Evolutionary conservation across 2,329 filamentous ascomycete genomes (phyloP), one percentile per base, ranked within the genome.

Genomic region (Ophiostoma pallidulum): DNA sequence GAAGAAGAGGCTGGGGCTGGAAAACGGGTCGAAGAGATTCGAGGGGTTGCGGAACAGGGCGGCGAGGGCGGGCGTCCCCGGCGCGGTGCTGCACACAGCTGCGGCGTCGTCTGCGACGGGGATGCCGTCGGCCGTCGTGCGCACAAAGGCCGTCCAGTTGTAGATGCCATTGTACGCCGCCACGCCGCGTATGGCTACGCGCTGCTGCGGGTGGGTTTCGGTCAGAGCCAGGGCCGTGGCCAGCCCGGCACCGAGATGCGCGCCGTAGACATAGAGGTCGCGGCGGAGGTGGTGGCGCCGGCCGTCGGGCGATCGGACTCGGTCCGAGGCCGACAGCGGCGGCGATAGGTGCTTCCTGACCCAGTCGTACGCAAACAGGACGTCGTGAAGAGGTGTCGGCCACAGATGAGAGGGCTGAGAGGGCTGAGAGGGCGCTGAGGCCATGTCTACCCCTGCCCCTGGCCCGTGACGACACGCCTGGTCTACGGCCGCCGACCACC

Each of bases 121-220:
- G 1, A 49, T 24, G 4, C 40, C 37, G 18, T 43, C 43, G 4
- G 29, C 18, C 2, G 19, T 35, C 28, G 14, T 66, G 61, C 50
- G 55, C 4, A 60, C 53, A 50, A 80, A 76, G 59, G 68, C 74
- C 48, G 76, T 78, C 79, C 78, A 82, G 63, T 82, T 74, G 62
- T 78, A 82, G 49, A 82, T 69, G 36, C 77, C 78, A 53, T 82
- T 78, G 60, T 73, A 73, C 8, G 71, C 69, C 14, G 77, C 62
- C 28, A 80, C 60, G 8, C 77, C 77, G 9, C 73, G 68, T 37
- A 82, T 65, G 33, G 65, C 66, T 56, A 75, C 67, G 28, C 56
- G 61, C 13, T 62, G 56, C 46, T 72, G 63, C 2, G 63, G 54
- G 38, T 68, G 65, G 1, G 70, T 64, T 58, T 81, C 76, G 2